Evolutionary conservation across 495 filamentous ascomycete genomes (phyloP).

Genomic region (Pyrenula massariospora): DNA sequence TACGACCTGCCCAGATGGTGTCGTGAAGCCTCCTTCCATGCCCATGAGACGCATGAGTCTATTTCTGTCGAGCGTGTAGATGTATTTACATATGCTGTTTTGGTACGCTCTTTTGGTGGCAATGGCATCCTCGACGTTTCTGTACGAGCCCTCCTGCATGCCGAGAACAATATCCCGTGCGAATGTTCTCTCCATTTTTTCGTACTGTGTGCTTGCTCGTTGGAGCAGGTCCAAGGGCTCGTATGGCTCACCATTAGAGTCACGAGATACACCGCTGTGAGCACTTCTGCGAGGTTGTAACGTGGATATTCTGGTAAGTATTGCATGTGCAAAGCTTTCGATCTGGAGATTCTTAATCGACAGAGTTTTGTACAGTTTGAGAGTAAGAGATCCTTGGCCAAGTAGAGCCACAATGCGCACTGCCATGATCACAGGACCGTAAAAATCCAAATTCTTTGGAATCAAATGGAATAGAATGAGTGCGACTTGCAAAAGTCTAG

Average conservation of each 20-base stretch:
- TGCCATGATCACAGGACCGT: slow-evolving; percentile 42
- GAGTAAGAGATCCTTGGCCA: slow-evolving; percentile 40
- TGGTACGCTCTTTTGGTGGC: slow-evolving; percentile 22
- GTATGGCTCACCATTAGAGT: slow-evolving; percentile 29
- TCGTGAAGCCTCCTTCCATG: background rate
- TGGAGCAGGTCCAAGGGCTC: slow-evolving; percentile 9
- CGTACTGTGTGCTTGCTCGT: slow-evolving; percentile 29
- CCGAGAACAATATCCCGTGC: slow-evolving; percentile 20
- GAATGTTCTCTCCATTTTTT: slow-evolving; percentile 21
- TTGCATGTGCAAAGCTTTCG: slow-evolving; percentile 44
- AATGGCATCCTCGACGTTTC: slow-evolving; percentile 28
- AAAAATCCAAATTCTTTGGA: slow-evolving; percentile 42
- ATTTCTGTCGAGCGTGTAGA: background rate
- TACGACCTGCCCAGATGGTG: background rate
- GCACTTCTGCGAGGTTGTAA: slow-evolving; percentile 38
- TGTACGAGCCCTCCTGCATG: slow-evolving; percentile 25
- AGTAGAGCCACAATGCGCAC: slow-evolving; percentile 41
- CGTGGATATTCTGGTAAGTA: slow-evolving; percentile 45
- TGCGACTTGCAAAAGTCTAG: slow-evolving; percentile 37
- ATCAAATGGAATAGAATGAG: slow-evolving; percentile 37
- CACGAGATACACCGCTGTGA: slow-evolving; percentile 25
- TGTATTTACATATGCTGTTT: slow-evolving; percentile 16
- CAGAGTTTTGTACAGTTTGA: slow-evolving; percentile 40
- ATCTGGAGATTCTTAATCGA: slow-evolving; percentile 51
- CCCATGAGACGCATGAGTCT: background rate